Base-by-base conservation (phyloP, 148 eudicot species). In the Rhododendron kiyosumense region DNA sequence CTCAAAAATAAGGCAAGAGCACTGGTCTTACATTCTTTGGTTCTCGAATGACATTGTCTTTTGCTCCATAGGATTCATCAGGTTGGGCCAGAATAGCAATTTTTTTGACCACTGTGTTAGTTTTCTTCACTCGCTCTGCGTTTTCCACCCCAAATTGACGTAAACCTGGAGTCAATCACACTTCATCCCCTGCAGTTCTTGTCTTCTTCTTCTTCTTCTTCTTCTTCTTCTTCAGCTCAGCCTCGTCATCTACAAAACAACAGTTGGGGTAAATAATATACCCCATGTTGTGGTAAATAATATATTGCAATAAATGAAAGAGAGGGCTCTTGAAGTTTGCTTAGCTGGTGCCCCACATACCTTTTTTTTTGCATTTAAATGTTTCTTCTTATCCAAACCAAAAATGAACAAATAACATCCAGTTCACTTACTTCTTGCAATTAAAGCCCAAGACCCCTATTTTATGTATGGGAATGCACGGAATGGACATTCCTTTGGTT, bases 191-290 rank as follows among this genome's bases (percentile, higher is more conserved):
- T n/a, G 59, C 83, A 84, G 92, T 88, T 87, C 83, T 90, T 28
- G 87, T 63, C 90, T 94, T 95, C 86, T 92, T 93, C 89, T 94
- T 97, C 93, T 93, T 94, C 89, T 93, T 97, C 87, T 94, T 95
- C 86, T 92, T 93, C 89, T 94, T 97, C 93, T 93, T 94, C 89
- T 93, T 97, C 87, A 94, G 86, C 79, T 92, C 94, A 84, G 91
- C 90, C 84, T 88, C 97, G 26, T 93, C 96, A 91, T 95, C 99
- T 95, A 90, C 88, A 87, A 11, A 85, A 71, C n/a, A 83, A 87
- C 75, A 14, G n/a, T 45, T 26, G 43, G 3, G 45, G 57, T 49
- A 26, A 83, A 65, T 83, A 32, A 36, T 49, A 84, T 8, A 67
- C 34, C 34, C 1, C 34, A 32, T 32, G 34, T 32, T 26, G 43